Percentiles rank a stretch among this genome's conserved stretches.
Evolutionary conservation across 1,284 basidiomycete genomes (phyloP).

Genomic region (Apiotrichum veenhuisii): DNA sequence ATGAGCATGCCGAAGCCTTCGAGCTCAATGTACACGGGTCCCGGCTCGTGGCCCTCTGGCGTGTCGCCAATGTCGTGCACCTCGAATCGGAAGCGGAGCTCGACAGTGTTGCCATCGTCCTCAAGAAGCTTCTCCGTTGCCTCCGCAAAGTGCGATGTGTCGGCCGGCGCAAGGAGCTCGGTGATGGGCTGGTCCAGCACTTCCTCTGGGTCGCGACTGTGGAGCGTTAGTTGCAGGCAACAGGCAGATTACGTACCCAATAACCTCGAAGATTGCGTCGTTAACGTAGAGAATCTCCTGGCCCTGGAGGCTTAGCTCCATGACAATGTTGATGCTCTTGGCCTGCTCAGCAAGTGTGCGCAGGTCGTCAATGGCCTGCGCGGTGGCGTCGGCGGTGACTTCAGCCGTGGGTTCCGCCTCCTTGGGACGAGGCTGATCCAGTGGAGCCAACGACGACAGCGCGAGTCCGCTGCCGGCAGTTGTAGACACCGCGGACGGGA

Average conservation of each 20-base stretch:
- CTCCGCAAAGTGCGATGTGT: constrained; percentile 79
- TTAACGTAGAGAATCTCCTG: constrained; percentile 86
- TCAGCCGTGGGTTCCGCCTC: not conserved
- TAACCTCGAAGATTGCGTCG: constrained; percentile 82
- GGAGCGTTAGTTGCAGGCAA: not conserved
- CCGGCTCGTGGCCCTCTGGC: constrained; percentile 40
- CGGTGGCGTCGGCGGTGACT: constrained; percentile 2
- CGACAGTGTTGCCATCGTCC: constrained; percentile 91
- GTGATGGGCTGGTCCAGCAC: constrained; percentile 78
- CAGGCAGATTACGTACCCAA: constrained; percentile 66
- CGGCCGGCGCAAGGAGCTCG: constrained; percentile 73
- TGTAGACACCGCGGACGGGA: not conserved
- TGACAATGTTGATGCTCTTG: constrained; percentile 88
- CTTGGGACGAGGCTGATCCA: not conserved
- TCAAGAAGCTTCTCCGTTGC: constrained; percentile 80
- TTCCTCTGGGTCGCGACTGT: constrained; percentile 77
- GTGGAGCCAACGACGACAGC: not conserved
- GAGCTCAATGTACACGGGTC: constrained; percentile 74
- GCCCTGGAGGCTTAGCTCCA: constrained; percentile 90
- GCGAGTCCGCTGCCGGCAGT: not conserved
- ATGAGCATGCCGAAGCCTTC: constrained; percentile 99
- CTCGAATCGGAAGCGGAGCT: constrained; percentile 82
- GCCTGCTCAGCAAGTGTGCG: constrained; percentile 84
- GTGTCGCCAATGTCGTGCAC: constrained; percentile 40
- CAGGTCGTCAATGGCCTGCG: constrained; percentile 73